Percentiles rank a stretch among this genome's conserved stretches.
Evolutionary conservation across 2,329 filamentous ascomycete genomes (phyloP).

Genomic region (Elsinoe fawcettii): DNA sequence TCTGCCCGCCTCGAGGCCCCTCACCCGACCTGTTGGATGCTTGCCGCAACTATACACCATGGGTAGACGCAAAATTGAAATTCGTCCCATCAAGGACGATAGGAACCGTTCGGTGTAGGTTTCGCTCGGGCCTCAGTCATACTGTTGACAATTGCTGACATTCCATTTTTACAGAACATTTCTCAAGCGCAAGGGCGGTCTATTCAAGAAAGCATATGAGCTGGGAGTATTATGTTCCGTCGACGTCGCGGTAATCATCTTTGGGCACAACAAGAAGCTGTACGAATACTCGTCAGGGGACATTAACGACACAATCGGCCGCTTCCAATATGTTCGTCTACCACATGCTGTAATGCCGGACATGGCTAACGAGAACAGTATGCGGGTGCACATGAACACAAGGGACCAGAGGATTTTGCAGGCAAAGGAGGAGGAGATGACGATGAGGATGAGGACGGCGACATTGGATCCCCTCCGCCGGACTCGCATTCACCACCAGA

Average conservation of each 20-base stretch:
- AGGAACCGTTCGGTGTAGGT: conserved; percentile 88
- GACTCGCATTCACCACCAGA: conserved; percentile 58
- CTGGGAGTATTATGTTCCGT: conserved; percentile 95
- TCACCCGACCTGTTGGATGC: conserved; percentile 7
- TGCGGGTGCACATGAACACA: conserved; percentile 88
- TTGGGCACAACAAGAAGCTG: conserved; percentile 97
- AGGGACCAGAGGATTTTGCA: conserved; percentile 86
- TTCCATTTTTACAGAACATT: conserved; percentile 61
- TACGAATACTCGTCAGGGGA: conserved; percentile 95
- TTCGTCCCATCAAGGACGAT: conserved; percentile 99
- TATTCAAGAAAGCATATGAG: conserved; percentile 99
- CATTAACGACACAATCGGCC: conserved; percentile 80
- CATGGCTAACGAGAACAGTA: conserved; percentile 52
- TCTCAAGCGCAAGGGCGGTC: conserved; percentile 92
- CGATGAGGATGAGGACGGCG: conserved; percentile 70
- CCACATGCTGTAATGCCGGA: conserved; percentile 15
- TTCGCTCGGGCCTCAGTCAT: conserved; percentile 5
- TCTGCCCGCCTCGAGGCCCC: conserved; percentile 1
- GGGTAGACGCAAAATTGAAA: conserved; percentile 99
- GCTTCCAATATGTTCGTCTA: conserved; percentile 79
- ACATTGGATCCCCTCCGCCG: conserved; percentile 53
- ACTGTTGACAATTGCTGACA: conserved; percentile 13
- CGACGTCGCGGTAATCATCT: conserved; percentile 97
- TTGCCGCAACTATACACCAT: conserved; percentile 44
- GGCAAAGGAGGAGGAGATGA: conserved; percentile 64